Conservation (phyloP, 164 flowering plant genomes). For the Magnolia officinalis region DNA sequence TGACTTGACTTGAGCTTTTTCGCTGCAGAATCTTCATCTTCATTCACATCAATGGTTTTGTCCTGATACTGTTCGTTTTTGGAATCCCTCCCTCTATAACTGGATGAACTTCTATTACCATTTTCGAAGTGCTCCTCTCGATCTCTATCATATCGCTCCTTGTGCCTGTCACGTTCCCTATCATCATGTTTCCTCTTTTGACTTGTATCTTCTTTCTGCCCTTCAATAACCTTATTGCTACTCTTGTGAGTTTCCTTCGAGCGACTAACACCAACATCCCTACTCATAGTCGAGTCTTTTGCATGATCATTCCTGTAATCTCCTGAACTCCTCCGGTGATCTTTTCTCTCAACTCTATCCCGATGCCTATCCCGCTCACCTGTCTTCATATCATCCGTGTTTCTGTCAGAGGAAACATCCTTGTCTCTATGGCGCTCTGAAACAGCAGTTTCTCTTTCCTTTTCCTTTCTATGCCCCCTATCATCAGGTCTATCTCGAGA, state of each 20-base stretch:
- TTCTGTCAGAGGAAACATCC: slow-evolving; percentile 28
- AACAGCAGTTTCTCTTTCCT: slow-evolving; percentile 33
- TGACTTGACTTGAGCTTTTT: slow-evolving; percentile 44
- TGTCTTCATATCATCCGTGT: slow-evolving; percentile 27
- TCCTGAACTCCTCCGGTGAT: slow-evolving; percentile 31
- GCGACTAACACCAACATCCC: slow-evolving; percentile 28
- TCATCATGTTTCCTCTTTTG: slow-evolving; percentile 41
- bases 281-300: slow-evolving; percentile 27
- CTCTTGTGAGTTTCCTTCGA: slow-evolving; percentile 32
- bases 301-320: slow-evolving; percentile 39
- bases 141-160: slow-evolving; percentile 24
- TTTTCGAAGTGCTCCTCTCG: slow-evolving; percentile 20
- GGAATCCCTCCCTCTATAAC: slow-evolving; percentile 7
- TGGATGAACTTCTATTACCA: slow-evolving; percentile 2
- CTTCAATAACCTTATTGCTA: slow-evolving; percentile 38
- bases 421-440: slow-evolving; percentile 31
- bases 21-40: slow-evolving; percentile 33
- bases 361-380: slow-evolving; percentile 35
- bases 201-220: slow-evolving; percentile 27
- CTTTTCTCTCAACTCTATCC: slow-evolving; percentile 44
- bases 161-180: slow-evolving; percentile 29
- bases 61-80: slow-evolving; percentile 22
- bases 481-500: slow-evolving; percentile 48
- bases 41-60: slow-evolving; percentile 20
- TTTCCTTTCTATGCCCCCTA: slow-evolving; percentile 42